Percentiles rank a stretch among this genome's conserved stretches.
Evolutionary conservation across 805 yeast genomes (phyloP).

Genomic region (Ogataea methanolica): DNA sequence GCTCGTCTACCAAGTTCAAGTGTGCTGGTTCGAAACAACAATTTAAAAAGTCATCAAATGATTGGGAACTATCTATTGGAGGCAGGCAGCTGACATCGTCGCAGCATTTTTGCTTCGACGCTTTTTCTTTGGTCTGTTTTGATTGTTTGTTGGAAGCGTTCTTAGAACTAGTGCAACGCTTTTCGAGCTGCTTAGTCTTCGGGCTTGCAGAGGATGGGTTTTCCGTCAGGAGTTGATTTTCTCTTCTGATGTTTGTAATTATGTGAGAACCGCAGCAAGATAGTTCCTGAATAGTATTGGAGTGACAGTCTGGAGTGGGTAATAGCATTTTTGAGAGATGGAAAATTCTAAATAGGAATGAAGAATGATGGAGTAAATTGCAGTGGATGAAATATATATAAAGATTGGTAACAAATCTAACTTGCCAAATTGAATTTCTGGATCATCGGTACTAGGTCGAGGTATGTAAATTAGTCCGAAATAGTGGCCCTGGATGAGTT

Average conservation of each 20-base stretch:
- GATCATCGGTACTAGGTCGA: too few relatives aligned
- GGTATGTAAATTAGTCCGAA: too few relatives aligned
- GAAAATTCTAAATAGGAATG: neutral
- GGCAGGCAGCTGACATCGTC: conserved; percentile 6
- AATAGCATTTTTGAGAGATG: neutral
- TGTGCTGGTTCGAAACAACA: conserved; percentile 25
- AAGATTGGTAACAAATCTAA: too few relatives aligned
- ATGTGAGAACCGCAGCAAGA: neutral
- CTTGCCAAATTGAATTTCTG: too few relatives aligned
- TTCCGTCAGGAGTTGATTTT: neutral
- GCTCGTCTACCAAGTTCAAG: conserved; percentile 4
- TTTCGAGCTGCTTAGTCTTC: neutral
- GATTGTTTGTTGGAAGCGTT: neutral
- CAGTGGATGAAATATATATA: too few relatives aligned
- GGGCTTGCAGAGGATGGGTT: neutral
- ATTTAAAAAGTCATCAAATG: conserved; percentile 16
- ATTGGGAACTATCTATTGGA: conserved; percentile 6
- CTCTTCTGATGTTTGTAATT: neutral
- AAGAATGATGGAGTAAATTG: neutral
- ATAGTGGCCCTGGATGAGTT: too few relatives aligned
- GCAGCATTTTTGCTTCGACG: conserved; percentile 5
- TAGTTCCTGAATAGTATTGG: neutral
- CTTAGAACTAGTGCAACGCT: neutral
- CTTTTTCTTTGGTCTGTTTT: neutral
- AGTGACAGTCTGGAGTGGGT: neutral